Evolutionary conservation across 139 green algal genomes (phyloP).

Genomic region (Coccomyxa sp.): DNA sequence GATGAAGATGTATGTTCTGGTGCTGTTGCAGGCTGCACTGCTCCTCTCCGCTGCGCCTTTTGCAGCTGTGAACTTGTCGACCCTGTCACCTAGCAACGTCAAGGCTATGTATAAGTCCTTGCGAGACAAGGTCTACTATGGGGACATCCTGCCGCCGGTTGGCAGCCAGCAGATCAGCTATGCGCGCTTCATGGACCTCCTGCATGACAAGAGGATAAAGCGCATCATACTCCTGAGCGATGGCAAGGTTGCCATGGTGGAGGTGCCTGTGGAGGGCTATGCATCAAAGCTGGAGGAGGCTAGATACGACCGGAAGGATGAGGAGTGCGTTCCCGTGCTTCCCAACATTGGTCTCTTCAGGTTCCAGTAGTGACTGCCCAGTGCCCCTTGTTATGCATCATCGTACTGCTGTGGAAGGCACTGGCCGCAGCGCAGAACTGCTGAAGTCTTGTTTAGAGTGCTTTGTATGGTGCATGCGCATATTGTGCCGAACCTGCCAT

Average conservation of each 20-base stretch:
- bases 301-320: slow-evolving; percentile 21
- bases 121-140: slow-evolving; percentile 8
- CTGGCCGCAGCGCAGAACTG: no score
- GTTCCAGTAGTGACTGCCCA: no score
- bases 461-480: no score
- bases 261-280: slow-evolving; percentile 45
- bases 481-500: no score
- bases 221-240: slow-evolving; percentile 57
- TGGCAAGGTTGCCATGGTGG: slow-evolving; percentile 61
- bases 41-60: neutral
- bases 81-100: neutral
- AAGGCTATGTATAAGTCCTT: slow-evolving; percentile 1
- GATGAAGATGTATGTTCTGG: neutral
- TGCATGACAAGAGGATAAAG: slow-evolving; percentile 53
- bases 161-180: slow-evolving; percentile 37
- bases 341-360: neutral
- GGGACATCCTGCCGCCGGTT: slow-evolving; percentile 22
- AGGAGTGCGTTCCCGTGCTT: slow-evolving; percentile 7
- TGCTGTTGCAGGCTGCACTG: neutral
- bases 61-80: slow-evolving; percentile 4
- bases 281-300: slow-evolving; percentile 17
- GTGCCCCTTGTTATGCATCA: no score
- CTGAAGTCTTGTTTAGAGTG: no score
- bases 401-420: no score
- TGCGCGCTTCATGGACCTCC: slow-evolving; percentile 52